Percentiles rank a stretch among this genome's conserved stretches.
phyloP scores from a whole-genome alignment of 257 asterid genomes.

The Lycium barbarum region DNA sequence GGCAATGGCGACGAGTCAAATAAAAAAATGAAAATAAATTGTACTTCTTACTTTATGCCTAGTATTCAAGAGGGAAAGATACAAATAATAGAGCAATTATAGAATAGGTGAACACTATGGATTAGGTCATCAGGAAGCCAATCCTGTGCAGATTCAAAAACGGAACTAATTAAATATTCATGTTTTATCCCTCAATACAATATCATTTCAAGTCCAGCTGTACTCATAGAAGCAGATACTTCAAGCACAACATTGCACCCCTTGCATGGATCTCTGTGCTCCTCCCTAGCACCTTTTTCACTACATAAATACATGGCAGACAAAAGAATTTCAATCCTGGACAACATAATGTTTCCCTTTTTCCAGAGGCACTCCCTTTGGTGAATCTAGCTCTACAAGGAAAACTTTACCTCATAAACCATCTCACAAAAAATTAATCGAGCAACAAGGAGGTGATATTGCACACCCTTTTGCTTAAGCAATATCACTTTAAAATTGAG shows the following conservation, averaged over 20 bases:
- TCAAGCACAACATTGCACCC: neutral
- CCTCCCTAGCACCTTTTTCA: neutral
- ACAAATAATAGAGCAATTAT: neutral
- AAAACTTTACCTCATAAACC: neutral
- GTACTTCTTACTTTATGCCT: slow-evolving; percentile 4
- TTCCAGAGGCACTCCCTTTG: neutral
- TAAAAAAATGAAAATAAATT: neutral
- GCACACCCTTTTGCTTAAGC: neutral
- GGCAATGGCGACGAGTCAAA: too few relatives aligned
- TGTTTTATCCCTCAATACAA: too few relatives aligned
- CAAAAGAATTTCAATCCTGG: slow-evolving; percentile 1
- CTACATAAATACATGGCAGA: neutral
- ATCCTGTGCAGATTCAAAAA: neutral
- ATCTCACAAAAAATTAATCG: slow-evolving; percentile 2
- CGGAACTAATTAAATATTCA: neutral
- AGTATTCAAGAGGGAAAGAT: neutral
- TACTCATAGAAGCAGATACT: slow-evolving; percentile 1
- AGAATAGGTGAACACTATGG: neutral
- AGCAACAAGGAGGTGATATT: slow-evolving; percentile 8
- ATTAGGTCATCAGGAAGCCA: neutral
- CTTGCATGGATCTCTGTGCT: slow-evolving; percentile 3
- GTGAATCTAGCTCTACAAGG: slow-evolving; percentile 6
- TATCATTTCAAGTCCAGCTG: slow-evolving; percentile 1
- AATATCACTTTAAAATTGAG: neutral
- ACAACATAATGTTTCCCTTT: neutral